Evolutionary conservation across 495 filamentous ascomycete species (phyloP).

Genomic region (Penicillium antarcticum): DNA sequence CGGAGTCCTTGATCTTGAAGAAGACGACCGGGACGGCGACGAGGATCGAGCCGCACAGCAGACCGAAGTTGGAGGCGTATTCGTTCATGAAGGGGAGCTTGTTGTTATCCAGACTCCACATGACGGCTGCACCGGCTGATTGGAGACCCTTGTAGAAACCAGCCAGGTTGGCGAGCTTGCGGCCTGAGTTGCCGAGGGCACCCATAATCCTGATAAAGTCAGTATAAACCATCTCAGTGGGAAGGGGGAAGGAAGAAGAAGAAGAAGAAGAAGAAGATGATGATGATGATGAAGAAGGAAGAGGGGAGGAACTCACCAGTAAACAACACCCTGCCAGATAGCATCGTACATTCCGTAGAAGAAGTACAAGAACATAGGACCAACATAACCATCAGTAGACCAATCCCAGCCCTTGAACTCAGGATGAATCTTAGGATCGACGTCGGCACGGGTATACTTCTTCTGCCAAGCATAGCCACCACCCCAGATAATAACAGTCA

Average conservation of each 20-base stretch:
- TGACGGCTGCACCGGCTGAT: slow-evolving; percentile 77
- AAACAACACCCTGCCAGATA: slow-evolving; percentile 67
- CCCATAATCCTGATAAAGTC: slow-evolving; percentile 69
- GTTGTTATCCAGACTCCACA: slow-evolving; percentile 69
- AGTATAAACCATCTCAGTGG: background rate
- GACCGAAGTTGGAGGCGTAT: slow-evolving; percentile 57
- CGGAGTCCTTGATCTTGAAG: slow-evolving; percentile 65
- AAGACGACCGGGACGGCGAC: slow-evolving; percentile 70
- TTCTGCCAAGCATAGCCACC: slow-evolving; percentile 52
- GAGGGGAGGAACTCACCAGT: slow-evolving; percentile 58
- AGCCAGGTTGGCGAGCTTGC: slow-evolving; percentile 83
- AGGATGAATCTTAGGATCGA: background rate
- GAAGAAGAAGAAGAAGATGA: too few relatives aligned
- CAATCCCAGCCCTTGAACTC: slow-evolving; percentile 37
- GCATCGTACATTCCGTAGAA: slow-evolving; percentile 54
- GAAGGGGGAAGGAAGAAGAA: too few relatives aligned
- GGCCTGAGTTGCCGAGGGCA: slow-evolving; percentile 81
- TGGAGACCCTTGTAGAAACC: slow-evolving; percentile 95
- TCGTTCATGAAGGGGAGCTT: slow-evolving; percentile 55
- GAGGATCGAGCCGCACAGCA: slow-evolving; percentile 64
- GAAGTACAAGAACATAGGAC: slow-evolving; percentile 53
- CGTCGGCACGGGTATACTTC: slow-evolving; percentile 34
- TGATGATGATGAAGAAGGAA: too few relatives aligned
- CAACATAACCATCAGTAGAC: slow-evolving; percentile 36
- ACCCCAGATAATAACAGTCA: slow-evolving; percentile 48